Conservation (phyloP, 2,329 filamentous ascomycete species). For the Cadophora sp. region DNA sequence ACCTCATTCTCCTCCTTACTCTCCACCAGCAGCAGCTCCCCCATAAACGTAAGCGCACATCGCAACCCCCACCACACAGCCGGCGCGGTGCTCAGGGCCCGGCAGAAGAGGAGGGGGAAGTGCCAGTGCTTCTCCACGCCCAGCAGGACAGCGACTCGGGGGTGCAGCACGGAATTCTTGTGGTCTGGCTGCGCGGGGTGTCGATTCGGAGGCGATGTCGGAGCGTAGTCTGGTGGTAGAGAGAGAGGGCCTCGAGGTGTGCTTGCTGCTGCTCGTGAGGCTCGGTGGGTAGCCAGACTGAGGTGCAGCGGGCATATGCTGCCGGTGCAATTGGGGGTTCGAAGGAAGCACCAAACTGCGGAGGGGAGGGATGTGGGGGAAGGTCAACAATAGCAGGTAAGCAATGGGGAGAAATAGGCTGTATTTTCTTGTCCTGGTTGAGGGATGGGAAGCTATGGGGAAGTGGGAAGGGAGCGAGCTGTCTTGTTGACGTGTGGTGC, state of each 20-base stretch:
- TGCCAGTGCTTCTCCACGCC: slow-evolving; percentile 78
- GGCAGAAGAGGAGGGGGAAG: slow-evolving; percentile 73
- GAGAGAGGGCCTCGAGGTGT: slow-evolving; percentile 16
- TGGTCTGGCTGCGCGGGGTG: slow-evolving; percentile 39
- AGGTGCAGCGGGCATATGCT: slow-evolving; percentile 45
- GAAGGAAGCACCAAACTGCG: slow-evolving; percentile 8
- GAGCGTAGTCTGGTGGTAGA: slow-evolving; percentile 20
- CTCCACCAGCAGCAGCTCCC: slow-evolving; percentile 63
- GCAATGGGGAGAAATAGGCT: neutral
- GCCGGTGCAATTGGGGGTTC: slow-evolving; percentile 41
- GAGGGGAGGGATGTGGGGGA: slow-evolving; percentile 4
- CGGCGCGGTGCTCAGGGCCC: slow-evolving; percentile 74
- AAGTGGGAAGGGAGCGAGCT: neutral
- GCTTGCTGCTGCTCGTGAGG: slow-evolving; percentile 20
- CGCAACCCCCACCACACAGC: slow-evolving; percentile 75
- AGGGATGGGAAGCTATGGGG: neutral
- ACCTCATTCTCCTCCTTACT: slow-evolving; percentile 47
- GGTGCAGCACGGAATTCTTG: slow-evolving; percentile 64
- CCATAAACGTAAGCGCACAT: slow-evolving; percentile 71
- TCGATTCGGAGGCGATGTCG: slow-evolving; percentile 35
- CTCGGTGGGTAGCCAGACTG: slow-evolving; percentile 44
- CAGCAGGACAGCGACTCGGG: slow-evolving; percentile 78
- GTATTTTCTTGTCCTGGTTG: neutral
- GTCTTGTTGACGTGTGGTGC: neutral
- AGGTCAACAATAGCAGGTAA: neutral